A percentile compares a stretch with the other conserved stretches of the same genome.
These are phyloP conservation scores for Arthroderma uncinatum DNA, from an alignment of 2,329 filamentous ascomycete genomes.

Conservation along the genomic window DNA sequence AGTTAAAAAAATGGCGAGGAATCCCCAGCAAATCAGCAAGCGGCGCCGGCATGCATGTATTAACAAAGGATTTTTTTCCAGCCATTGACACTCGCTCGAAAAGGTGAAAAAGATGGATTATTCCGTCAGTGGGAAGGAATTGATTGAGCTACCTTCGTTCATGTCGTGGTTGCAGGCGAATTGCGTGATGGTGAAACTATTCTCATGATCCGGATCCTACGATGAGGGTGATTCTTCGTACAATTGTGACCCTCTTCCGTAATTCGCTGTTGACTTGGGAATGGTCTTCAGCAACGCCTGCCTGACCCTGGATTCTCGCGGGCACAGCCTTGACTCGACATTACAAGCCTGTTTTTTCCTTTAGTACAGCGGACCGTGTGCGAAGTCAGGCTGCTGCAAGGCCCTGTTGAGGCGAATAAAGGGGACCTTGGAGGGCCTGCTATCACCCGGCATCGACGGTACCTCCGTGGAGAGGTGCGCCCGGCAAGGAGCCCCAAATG, in stretches of 20 bases:
- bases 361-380: not conserved
- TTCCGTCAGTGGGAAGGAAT: not conserved
- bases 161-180: not conserved
- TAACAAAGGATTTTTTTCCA: constrained; percentile 1
- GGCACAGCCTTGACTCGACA: not conserved
- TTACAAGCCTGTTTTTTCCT: too few species aligned
- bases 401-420: not conserved
- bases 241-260: not conserved
- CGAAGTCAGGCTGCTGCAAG: not conserved
- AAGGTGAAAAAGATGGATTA: not conserved
- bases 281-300: not conserved
- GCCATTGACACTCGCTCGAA: not conserved
- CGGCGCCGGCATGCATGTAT: not conserved
- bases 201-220: not conserved
- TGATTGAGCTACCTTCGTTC: not conserved
- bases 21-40: constrained; percentile 4
- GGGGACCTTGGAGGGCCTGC: not conserved
- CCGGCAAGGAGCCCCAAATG: not conserved
- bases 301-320: not conserved
- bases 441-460: not conserved
- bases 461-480: not conserved
- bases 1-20: constrained; percentile 2
- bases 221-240: not conserved
- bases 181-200: constrained; percentile 6
- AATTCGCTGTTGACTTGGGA: not conserved